Base-by-base conservation (phyloP, 164 flowering plant species). In the Platanus orientalis region DNA sequence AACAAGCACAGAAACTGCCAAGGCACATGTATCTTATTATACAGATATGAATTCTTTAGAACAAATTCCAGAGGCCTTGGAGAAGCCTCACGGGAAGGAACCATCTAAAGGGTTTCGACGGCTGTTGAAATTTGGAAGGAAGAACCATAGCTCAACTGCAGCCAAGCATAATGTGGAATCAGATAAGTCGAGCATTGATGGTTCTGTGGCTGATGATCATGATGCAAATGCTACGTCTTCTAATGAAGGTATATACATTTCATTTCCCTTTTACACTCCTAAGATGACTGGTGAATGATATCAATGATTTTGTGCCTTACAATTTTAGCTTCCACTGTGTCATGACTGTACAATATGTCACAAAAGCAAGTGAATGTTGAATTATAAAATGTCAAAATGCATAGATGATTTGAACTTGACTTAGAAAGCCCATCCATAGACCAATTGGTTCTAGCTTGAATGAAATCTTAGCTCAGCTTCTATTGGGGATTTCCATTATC, bases 61-160 rank as follows among this genome's bases (percentile, higher is more conserved):
- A n/a, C n/a, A n/a, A n/a, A n/a, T n/a, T n/a, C 73, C 81, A 12
- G 91, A 81, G 58, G 64, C 75, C 52, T 56, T 63, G 25, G 96
- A 79, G 51, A 93, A 87, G 70, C 68, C 74, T 71, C 76, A 65
- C 48, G 77, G 60, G 52, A 93, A 84, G 76, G 96, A 90, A 57
- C n/a, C n/a, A n/a, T 76, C 97, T 9, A 90, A 86, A 79, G 99
- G 99, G 27, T 80, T 94, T 56, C 84, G 65, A 60, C 72, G 88
- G 66, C 79, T 94, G 26, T 71, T 94, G 81, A 91, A 82, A 78
- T 86, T 94, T 73, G 99, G 96, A 61, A 83, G 80, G 71, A 94
- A 84, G 77, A 84, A 69, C 50, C 71, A 75, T 64, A 66, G 72
- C 58, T 79, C 87, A 44, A 63, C 76, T 30, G 49, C 83, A 4